Evolutionary conservation across 352 stramenopile genomes (phyloP), one percentile per base, ranked within the genome.

Genomic region (Phytophthora melonis): DNA sequence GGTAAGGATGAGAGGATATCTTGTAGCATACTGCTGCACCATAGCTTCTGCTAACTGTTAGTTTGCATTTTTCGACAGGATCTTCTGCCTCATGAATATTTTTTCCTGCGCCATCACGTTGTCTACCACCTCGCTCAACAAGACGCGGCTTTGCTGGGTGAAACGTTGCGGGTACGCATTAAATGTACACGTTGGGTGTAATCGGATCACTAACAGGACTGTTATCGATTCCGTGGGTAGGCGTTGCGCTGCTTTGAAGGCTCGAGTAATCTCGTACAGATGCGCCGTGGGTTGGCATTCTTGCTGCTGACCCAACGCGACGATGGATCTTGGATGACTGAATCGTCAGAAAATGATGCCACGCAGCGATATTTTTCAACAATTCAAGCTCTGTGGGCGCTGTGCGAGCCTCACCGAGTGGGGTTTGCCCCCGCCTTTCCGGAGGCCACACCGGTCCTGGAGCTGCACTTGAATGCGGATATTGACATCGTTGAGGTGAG

Each of bases 31-130:
- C 10, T n/a, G 21, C 21, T 21, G 52, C 9, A 43, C 36, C 9
- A 43, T 43, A 18, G 36, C 10, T 43, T 43, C 11, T 16, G 2
- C 14, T 43, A 43, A 43, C 36, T 4, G 36, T 43, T 43, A 11
- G 14, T 43, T 43, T 16, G 11, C 14, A 16, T 43, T 18, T 5
- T 16, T 16, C 36, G 32, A 63, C 47, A 94, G 86, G 87, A 97
- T 21, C 80, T 97, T 49, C 81, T 98, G 47, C 90, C 92, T 18
- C 91, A 97, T 70, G 93, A 98, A 74, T 97, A 97, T 59, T 90
- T 89, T n/a, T 97, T 97, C 61, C 75, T 98, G 27, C 86, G 83
- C 5, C 85, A 97, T 68, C 89, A 97, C 60, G 77, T 97, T 47
- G 81, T 93, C 21, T 80, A 88, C 60, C 84, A 93, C 14, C 75